phyloP scores from a whole-genome alignment of 2,329 filamentous ascomycete genomes.

The Elsinoe necatrix region DNA sequence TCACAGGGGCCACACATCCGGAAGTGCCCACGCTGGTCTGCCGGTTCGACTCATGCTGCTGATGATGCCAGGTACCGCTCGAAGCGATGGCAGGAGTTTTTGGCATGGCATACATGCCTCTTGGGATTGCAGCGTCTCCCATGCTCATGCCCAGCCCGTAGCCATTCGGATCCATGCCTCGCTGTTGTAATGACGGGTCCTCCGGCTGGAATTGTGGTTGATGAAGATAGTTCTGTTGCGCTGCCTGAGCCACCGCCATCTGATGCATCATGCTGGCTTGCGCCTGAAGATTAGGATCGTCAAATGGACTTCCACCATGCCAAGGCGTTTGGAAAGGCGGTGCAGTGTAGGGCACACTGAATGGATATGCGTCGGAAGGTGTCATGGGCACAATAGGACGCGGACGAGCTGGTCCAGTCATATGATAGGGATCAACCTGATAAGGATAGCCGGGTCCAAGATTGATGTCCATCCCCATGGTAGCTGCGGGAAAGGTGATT shows the following conservation, averaged over 20 bases:
- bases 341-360: slow-evolving; percentile 1
- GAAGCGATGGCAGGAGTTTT: not conserved
- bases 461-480: slow-evolving; percentile 12
- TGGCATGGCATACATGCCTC: not conserved
- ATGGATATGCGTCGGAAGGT: slow-evolving; percentile 5
- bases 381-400: slow-evolving; percentile 11
- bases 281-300: not conserved
- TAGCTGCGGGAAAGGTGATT: slow-evolving; percentile 30
- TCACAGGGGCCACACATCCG: not conserved
- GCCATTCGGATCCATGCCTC: not conserved
- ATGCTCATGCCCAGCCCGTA: not conserved
- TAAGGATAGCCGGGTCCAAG: not conserved
- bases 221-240: not conserved
- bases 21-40: slow-evolving; percentile 1
- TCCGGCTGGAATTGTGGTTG: slow-evolving; percentile 5
- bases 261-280: slow-evolving; percentile 4
- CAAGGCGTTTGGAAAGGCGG: not conserved
- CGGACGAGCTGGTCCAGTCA: slow-evolving; percentile 1
- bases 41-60: not conserved
- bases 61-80: not conserved
- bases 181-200: not conserved
- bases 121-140: not conserved
- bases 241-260: not conserved
- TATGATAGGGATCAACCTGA: slow-evolving; percentile 4
- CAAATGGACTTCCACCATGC: not conserved